Conservation (phyloP, 2,329 filamentous ascomycete species). For the Monosporascus sp. region DNA sequence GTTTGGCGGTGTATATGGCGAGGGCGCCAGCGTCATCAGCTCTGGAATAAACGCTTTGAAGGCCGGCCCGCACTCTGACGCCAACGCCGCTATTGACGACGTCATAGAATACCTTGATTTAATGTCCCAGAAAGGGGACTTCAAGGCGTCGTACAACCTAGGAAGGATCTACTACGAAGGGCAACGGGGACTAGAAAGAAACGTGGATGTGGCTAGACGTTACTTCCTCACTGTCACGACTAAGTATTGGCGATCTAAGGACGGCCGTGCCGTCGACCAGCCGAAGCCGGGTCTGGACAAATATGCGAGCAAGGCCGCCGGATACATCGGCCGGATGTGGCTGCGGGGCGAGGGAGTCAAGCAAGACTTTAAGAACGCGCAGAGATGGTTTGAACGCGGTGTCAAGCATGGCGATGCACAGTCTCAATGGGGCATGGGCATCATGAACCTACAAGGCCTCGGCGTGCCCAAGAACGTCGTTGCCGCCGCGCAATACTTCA, state of each 20-base stretch:
- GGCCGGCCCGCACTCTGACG: constrained; percentile 67
- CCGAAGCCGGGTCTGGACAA: constrained; percentile 68
- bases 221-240: constrained; percentile 78
- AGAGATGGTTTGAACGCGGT: constrained; percentile 79
- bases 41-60: constrained; percentile 77
- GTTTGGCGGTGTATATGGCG: constrained; percentile 85
- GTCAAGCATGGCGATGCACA: constrained; percentile 70
- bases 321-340: constrained; percentile 84
- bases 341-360: constrained; percentile 78
- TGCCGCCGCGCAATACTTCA: constrained; percentile 71
- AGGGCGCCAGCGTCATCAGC: constrained; percentile 86
- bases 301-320: constrained; percentile 75
- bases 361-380: constrained; percentile 71
- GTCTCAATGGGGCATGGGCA: constrained; percentile 76
- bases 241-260: constrained; percentile 70
- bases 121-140: constrained; percentile 83
- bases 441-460: constrained; percentile 78
- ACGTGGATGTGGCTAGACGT: constrained; percentile 67
- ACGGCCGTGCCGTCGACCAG: constrained; percentile 68
- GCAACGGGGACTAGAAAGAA: constrained; percentile 65
- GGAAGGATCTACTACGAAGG: constrained; percentile 88
- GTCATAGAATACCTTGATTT: constrained; percentile 91
- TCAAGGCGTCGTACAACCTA: constrained; percentile 80
- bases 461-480: constrained; percentile 62
- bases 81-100: constrained; percentile 83